Evolutionary conservation across 306 rosid species (phyloP).

Genomic region (Pterocarpus santalinus): DNA sequence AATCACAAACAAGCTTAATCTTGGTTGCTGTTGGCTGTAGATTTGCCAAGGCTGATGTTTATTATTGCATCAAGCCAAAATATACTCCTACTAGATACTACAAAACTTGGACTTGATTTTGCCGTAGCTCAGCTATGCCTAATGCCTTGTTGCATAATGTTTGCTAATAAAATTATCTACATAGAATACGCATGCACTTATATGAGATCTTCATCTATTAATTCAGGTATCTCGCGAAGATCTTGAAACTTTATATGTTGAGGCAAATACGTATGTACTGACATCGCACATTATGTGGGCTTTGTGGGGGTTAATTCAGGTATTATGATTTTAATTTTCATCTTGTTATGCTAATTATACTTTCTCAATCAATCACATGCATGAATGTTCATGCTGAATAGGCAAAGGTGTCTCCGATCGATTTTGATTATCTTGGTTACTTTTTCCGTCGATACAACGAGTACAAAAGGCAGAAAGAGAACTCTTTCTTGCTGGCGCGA

Average conservation of each 20-base stretch:
- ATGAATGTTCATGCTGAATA: constrained; percentile 39
- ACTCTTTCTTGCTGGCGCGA: constrained; percentile 53
- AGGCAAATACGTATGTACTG: constrained; percentile 74
- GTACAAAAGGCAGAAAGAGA: constrained; percentile 75
- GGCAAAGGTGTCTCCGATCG: constrained; percentile 86
- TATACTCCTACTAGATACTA: neutral
- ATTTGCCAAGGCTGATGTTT: constrained; percentile 25
- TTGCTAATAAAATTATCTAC: neutral
- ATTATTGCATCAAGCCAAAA: neutral
- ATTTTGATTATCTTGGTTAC: constrained; percentile 80
- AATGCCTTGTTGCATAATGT: constrained; percentile 3
- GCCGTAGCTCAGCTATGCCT: neutral
- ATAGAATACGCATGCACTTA: neutral
- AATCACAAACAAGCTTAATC: neutral
- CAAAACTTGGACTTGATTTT: neutral
- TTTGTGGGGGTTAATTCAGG: constrained; percentile 98
- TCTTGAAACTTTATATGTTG: constrained; percentile 76
- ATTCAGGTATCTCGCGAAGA: constrained; percentile 73
- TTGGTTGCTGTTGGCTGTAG: constrained; percentile 9
- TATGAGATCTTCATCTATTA: neutral
- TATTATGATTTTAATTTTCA: constrained; percentile 46
- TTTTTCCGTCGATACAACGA: constrained; percentile 86
- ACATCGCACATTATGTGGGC: constrained; percentile 93
- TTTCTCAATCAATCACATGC: constrained; percentile 7
- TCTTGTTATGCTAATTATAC: constrained; percentile 28